A percentile compares a stretch with the other conserved stretches of the same genome.
These are phyloP conservation scores for Aspergillus floridensis DNA, from an alignment of 2,329 filamentous ascomycete species.

Conservation along the genomic window DNA sequence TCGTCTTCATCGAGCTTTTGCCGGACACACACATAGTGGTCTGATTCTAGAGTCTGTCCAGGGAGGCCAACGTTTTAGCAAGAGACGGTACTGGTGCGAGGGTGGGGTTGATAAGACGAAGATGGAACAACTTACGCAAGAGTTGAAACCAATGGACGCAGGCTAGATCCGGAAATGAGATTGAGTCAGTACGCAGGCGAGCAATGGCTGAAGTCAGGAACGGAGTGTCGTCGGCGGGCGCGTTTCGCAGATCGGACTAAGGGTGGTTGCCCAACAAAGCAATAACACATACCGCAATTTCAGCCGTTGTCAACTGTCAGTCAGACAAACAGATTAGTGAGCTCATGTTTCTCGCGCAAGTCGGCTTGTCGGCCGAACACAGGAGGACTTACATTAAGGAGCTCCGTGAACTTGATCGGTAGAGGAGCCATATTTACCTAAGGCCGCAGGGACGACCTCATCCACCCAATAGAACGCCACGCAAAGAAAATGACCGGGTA, in stretches of 20 bases:
- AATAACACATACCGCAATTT: conserved; percentile 51
- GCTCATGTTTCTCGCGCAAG: conserved; percentile 5
- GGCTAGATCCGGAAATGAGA: conserved; percentile 48
- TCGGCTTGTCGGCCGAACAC: conserved; percentile 13
- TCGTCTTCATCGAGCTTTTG: conserved; percentile 85
- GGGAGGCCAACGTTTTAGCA: conserved; percentile 22
- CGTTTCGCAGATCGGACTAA: conserved; percentile 12
- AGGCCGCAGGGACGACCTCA: conserved; percentile 43
- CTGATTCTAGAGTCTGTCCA: conserved; percentile 89
- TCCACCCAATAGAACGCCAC: conserved; percentile 42
- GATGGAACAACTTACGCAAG: conserved; percentile 62
- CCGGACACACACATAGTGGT: conserved; percentile 92
- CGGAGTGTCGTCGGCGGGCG: conserved; percentile 4
- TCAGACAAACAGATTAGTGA: conserved; percentile 33
- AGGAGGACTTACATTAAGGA: conserved; percentile 66
- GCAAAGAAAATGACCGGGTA: conserved; percentile 30
- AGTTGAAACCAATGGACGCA: conserved; percentile 78
- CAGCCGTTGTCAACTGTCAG: conserved; percentile 51
- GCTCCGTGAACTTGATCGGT: conserved; percentile 91
- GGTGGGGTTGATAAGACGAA: background rate
- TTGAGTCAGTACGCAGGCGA: conserved; percentile 23
- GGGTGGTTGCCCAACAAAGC: conserved; percentile 9
- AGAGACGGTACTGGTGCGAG: background rate
- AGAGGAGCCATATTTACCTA: conserved; percentile 59
- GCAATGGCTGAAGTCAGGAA: background rate